Conservation (phyloP, 208 protist species). For the Naegleria gruberi region DNA sequence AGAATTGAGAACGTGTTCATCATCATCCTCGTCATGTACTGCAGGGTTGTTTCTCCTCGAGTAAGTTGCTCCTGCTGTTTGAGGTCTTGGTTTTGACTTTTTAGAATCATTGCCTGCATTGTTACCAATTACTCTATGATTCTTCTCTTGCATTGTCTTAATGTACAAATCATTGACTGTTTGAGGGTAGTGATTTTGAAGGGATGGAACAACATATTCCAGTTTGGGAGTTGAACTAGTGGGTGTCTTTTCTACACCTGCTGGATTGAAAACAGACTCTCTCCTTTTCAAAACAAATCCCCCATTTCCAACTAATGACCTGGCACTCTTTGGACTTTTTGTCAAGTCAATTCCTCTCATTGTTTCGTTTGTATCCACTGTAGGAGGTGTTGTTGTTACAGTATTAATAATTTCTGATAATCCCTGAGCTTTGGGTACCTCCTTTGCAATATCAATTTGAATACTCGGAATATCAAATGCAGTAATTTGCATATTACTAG, state of each 20-base stretch:
- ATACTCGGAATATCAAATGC: neutral
- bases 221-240: neutral
- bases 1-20: neutral
- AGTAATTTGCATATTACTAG: no score
- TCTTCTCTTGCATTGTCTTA: neutral
- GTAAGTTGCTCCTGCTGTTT: neutral
- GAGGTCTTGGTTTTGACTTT: neutral
- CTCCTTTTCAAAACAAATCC: no score
- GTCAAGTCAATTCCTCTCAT: no score
- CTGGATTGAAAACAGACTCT: neutral
- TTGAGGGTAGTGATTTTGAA: neutral
- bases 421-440: no score
- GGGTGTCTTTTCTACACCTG: neutral
- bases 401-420: no score
- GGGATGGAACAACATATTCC: neutral
- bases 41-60: neutral
- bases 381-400: no score
- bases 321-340: no score
- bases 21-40: neutral
- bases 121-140: neutral
- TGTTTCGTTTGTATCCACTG: no score
- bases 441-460: neutral
- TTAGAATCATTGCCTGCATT: neutral
- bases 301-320: no score
- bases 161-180: slow-evolving; percentile 1